Evolutionary conservation across 2,329 filamentous ascomycete genomes (phyloP), one percentile per base, ranked within the genome.

Genomic region (Verticillium albo-atrum): DNA sequence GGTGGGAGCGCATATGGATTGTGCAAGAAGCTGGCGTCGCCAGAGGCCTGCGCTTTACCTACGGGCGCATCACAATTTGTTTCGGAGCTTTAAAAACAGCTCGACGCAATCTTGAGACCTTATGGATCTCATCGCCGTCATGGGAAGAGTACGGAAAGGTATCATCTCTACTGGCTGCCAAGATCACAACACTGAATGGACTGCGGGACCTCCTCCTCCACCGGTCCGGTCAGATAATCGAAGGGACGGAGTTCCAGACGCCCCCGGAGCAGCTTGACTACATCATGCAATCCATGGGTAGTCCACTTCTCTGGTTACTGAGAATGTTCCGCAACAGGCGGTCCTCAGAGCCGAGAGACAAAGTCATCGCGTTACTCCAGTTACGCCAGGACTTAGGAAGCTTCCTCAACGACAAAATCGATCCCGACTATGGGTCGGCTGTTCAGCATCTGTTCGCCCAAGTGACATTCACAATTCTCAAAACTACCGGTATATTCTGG

Each of bases 1-100:
- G 60, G 61, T 63, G 61, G 60, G 61, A 58, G 37, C 61, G 61
- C 20, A 60, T 63, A 7, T 62, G 64, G 64, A 55, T 65, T 3
- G 53, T 67, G 0, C 65, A 66, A 28, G 65, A 65, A 25, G 60
- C 64, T 3, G 60, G 63, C 0, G 59, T 64, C 17, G 61, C 63
- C 1, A 47, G 25, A 27, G 27, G 23, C 12, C 61, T 62, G 0
- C 51, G 57, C 2, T 42, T 64, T 4, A 37, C 20, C 2, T 63
- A 58, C 9, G 63, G 63, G 3, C 55, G 47, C 17, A 54, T 50
- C 6, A 59, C 57, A 2, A 51, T 63, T 6, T 57, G 57, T 5
- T 63, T 63, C 26, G 6, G 3, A 1, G 14, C 9, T 20, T 50
- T 61, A 3, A 57, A 12, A 3, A 10, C 28, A 1, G 60, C 55